phyloP scores from a whole-genome alignment of 129 eudicot genomes.

The Artemisia annua region DNA sequence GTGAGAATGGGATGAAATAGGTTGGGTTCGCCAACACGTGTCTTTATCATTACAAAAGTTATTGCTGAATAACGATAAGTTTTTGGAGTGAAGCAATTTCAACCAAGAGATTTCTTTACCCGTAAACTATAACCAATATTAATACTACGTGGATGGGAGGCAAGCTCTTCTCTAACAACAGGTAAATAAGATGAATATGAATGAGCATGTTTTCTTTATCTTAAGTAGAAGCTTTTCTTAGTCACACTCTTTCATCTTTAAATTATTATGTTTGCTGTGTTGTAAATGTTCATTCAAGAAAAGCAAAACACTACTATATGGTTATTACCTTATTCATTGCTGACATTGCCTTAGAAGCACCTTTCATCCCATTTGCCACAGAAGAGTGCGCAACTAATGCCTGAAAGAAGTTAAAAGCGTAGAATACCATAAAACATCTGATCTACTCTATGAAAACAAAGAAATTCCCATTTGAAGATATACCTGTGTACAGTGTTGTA shows the following conservation, averaged over 20 bases:
- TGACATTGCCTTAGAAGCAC: slow-evolving; percentile 96
- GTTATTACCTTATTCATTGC: slow-evolving; percentile 87
- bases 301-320: not conserved
- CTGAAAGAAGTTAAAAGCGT: slow-evolving; percentile 39
- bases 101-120: not conserved
- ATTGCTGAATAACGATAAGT: not conserved
- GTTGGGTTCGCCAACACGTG: slow-evolving; percentile 9
- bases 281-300: not conserved
- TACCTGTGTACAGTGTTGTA: too few species aligned
- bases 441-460: slow-evolving; percentile 13
- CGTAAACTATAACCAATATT: not conserved
- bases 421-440: not conserved
- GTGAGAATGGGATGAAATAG: not conserved
- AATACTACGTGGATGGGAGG: not conserved
- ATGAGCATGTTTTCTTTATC: slow-evolving; percentile 3
- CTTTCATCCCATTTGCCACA: slow-evolving; percentile 95
- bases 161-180: not conserved
- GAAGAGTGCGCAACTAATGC: slow-evolving; percentile 94
- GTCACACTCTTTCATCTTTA: slow-evolving; percentile 14
- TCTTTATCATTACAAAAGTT: not conserved
- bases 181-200: not conserved
- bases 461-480: not conserved
- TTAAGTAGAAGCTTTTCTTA: not conserved
- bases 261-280: not conserved
- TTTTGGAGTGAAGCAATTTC: too few species aligned